Conservation (phyloP, 169 alveolate species). For the Eimeria sp. region DNA sequence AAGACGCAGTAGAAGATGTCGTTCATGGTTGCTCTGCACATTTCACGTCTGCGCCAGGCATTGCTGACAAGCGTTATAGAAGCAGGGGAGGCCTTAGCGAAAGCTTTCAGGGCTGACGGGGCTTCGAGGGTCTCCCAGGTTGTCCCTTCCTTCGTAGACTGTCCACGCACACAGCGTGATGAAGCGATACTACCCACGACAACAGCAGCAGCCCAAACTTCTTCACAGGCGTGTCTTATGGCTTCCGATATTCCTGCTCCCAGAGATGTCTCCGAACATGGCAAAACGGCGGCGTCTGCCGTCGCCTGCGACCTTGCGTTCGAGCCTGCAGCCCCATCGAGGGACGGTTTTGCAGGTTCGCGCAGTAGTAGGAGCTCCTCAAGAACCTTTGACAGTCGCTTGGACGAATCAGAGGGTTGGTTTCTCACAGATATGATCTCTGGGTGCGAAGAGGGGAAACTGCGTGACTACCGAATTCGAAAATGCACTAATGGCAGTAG, state of each 20-base stretch:
- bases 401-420: conserved; percentile 57
- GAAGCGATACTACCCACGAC: neutral
- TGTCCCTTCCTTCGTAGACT: neutral
- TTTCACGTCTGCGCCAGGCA: conserved; percentile 21
- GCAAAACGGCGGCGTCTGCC: neutral
- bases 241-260: no score
- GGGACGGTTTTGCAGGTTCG: neutral
- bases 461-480: neutral
- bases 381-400: neutral
- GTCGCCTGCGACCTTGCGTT: neutral
- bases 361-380: neutral
- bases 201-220: neutral
- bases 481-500: neutral
- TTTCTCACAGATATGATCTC: conserved; percentile 27
- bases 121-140: conserved; percentile 31
- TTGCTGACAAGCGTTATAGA: conserved; percentile 14
- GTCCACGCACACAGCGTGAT: neutral
- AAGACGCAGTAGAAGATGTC: neutral
- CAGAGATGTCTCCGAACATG: neutral
- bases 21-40: conserved; percentile 36
- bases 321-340: neutral
- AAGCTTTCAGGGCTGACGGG: conserved; percentile 25
- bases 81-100: conserved; percentile 11
- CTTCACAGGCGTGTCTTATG: neutral
- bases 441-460: conserved; percentile 44